Evolutionary conservation across 2,329 filamentous ascomycete genomes (phyloP), one percentile per base, ranked within the genome.

Genomic region (Aspergillaceae sp.): DNA sequence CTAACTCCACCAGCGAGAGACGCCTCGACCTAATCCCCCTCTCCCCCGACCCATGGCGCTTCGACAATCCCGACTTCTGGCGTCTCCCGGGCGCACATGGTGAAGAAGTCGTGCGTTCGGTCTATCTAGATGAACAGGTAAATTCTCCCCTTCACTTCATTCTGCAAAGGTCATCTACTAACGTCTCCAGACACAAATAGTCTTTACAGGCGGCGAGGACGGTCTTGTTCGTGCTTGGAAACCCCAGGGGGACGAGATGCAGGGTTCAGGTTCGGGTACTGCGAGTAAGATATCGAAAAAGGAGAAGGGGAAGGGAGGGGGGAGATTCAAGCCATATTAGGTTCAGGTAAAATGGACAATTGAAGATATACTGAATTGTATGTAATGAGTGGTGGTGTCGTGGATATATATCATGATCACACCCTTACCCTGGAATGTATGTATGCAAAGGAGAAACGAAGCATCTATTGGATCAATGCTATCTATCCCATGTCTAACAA

Each of bases 201-300:
- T 73, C 29, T 71, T 70, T 47, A 72, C 70, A 4, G 67, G 68
- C 44, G 70, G 69, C 10, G 70, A 73, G 48, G 70, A 73, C 50
- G 70, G 70, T 2, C 59, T 65, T 29, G 63, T 70, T 19, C 65
- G 67, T 28, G 59, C 57, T 26, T 70, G 67, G 67, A 66, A 58
- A 45, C 55, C 60, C 7, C 46, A 44, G n/a, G 60, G 56, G 4
- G 52, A 40, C 8, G 56, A 48, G 6, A 44, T 41, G 5, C 48
- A 53, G 38, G 11, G 40, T n/a, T 51, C 57, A 29, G 45, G 53
- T 32, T 48, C 52, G 29, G 46, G 47, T 34, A 64, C 52, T 32
- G 47, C 52, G 29, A 45, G 47, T 34, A 64, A 60, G 50, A 43
- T 54, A 5, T 47, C 56, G 9, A 56, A 59, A 3, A 66, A 64